A percentile compares a stretch with the other conserved stretches of the same genome.
Evolutionary conservation across 805 yeast genomes (phyloP).

Genomic region (Candida hungchunana): DNA sequence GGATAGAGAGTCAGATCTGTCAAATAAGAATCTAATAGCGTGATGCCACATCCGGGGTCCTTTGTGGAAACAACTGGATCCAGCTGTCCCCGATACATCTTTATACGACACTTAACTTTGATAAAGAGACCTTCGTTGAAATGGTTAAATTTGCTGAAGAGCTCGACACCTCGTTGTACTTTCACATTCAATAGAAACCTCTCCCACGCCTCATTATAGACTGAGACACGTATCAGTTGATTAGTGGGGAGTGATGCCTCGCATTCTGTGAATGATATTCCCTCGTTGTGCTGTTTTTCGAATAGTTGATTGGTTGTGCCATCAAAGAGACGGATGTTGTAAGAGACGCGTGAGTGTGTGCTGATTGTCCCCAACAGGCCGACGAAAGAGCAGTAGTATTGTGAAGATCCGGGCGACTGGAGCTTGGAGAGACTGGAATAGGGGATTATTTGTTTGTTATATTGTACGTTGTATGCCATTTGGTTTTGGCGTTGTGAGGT

Average conservation of each 20-base stretch:
- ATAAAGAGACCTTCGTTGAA: constrained; percentile 3
- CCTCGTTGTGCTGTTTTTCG: background rate
- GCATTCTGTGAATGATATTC: background rate
- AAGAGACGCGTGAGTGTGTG: no score
- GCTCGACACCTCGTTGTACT: background rate
- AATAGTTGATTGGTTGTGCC: constrained; percentile 3
- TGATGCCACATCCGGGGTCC: constrained; percentile 1
- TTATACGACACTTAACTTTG: constrained; percentile 6
- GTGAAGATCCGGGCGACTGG: no score
- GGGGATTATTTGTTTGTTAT: no score
- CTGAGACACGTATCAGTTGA: constrained; percentile 1
- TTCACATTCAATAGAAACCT: background rate
- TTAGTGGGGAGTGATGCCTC: constrained; percentile 1
- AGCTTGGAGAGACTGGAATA: no score
- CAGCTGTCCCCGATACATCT: background rate
- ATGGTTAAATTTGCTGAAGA: background rate
- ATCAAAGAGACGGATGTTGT: constrained; percentile 2
- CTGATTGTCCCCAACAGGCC: no score
- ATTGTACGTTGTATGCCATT: no score
- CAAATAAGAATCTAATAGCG: background rate
- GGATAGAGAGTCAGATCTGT: no score
- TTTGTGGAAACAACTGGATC: constrained; percentile 3
- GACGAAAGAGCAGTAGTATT: no score
- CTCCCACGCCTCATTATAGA: constrained; percentile 3
- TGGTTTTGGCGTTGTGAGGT: no score